These are phyloP conservation scores for Pyrenochaeta sp. DNA, from an alignment of 2,329 filamentous ascomycete species.

Conservation along the genomic window DNA sequence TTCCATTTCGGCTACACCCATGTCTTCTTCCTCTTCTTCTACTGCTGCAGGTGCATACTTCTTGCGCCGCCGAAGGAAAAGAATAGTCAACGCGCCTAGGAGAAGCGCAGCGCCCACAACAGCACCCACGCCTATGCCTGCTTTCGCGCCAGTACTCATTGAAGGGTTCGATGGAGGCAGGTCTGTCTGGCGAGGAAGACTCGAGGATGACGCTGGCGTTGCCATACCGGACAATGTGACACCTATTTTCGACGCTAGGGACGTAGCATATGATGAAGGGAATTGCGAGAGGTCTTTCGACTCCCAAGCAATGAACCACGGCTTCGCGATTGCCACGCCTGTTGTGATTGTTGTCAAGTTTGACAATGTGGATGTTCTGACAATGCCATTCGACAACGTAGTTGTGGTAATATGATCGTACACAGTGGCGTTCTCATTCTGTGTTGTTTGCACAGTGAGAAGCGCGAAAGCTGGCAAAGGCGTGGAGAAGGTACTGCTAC, in stretches of 20 bases:
- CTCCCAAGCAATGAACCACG: constrained; percentile 14
- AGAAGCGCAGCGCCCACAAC: not conserved
- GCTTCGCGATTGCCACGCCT: constrained; percentile 14
- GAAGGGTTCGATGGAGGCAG: not conserved
- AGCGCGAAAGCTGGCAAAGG: too few species aligned
- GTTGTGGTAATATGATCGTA: not conserved
- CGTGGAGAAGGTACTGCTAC: too few species aligned
- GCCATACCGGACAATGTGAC: not conserved
- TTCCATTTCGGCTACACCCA: too few species aligned
- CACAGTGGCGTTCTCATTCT: not conserved
- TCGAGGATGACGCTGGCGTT: not conserved
- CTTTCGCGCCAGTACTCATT: not conserved
- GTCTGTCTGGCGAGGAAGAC: not conserved
- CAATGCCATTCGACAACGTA: too few species aligned
- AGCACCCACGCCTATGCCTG: not conserved
- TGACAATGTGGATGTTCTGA: not conserved
- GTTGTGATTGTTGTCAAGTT: constrained; percentile 3
- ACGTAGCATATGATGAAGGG: constrained; percentile 8
- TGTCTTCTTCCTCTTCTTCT: not conserved
- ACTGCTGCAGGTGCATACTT: not conserved
- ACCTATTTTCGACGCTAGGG: constrained; percentile 8
- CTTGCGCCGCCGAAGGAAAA: too few species aligned
- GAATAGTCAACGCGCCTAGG: too few species aligned
- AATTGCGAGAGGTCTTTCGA: constrained; percentile 6
- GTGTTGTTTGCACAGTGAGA: too few species aligned